A percentile compares a stretch with the other conserved stretches of the same genome.
Evolutionary conservation across 331 rosid genomes (phyloP).

Genomic region (Rosa hybrid): DNA sequence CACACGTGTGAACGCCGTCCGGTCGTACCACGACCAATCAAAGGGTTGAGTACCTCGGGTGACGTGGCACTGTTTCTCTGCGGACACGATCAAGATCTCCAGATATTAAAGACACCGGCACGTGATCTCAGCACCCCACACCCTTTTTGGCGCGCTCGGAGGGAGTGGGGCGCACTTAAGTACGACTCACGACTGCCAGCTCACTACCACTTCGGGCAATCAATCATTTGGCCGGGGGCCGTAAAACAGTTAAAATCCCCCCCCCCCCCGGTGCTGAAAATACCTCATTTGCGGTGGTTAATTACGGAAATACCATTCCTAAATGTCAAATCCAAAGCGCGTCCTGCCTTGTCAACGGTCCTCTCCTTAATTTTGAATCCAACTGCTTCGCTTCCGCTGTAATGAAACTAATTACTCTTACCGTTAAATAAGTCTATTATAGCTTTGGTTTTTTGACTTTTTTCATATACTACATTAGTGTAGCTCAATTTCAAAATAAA

Average conservation of each 20-base stretch:
- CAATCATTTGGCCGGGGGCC: slow-evolving; percentile 2
- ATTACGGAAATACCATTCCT: slow-evolving; percentile 1
- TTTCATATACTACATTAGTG: no score
- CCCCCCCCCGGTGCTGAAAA: no score
- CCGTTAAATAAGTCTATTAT: background rate
- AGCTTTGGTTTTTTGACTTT: no score
- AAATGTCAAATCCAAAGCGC: background rate
- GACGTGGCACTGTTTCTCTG: background rate
- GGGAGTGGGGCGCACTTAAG: background rate
- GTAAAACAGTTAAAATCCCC: background rate
- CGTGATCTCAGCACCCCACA: slow-evolving; percentile 5
- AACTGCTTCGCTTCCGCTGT: background rate
- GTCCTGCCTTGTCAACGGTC: background rate
- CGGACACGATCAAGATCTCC: background rate
- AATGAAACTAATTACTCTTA: background rate
- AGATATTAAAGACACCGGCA: background rate
- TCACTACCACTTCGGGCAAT: slow-evolving; percentile 21
- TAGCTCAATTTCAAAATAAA: no score
- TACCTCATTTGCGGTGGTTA: background rate
- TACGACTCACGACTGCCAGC: slow-evolving; percentile 20
- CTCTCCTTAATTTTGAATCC: background rate
- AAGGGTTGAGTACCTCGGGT: background rate
- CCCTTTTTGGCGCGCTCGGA: background rate
- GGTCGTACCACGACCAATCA: background rate
- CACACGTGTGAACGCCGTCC: slow-evolving; percentile 8